These are phyloP conservation scores for Penicillium coffeae DNA, from an alignment of 495 filamentous ascomycete species.

Conservation along the genomic window DNA sequence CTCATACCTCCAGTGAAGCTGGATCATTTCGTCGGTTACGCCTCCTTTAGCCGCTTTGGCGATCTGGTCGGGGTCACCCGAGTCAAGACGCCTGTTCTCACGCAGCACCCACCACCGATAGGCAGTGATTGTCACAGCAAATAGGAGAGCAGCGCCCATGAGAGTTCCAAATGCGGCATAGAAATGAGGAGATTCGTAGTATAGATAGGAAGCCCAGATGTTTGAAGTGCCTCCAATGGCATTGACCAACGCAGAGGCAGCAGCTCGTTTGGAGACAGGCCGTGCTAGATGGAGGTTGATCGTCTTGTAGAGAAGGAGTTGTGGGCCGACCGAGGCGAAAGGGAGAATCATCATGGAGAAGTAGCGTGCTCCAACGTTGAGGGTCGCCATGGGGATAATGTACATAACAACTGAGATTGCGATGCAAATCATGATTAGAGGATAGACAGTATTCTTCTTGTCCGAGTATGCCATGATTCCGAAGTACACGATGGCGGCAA, in stretches of 20 bases:
- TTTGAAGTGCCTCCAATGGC: constrained; percentile 35
- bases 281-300: constrained; percentile 28
- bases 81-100: constrained; percentile 33
- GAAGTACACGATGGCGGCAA: constrained; percentile 24
- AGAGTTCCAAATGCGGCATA: constrained; percentile 34
- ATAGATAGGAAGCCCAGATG: constrained; percentile 39
- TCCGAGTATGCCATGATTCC: constrained; percentile 25
- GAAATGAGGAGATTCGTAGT: constrained; percentile 31
- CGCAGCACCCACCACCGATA: constrained; percentile 35
- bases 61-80: constrained; percentile 26
- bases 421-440: constrained; percentile 19
- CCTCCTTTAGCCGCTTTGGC: constrained; percentile 33
- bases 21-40: constrained; percentile 40
- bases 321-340: constrained; percentile 28
- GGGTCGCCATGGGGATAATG: constrained; percentile 22
- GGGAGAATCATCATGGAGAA: constrained; percentile 29
- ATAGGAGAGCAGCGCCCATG: constrained; percentile 29
- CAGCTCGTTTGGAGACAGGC: constrained; percentile 27
- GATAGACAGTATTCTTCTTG: constrained; percentile 22
- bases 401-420: constrained; percentile 23
- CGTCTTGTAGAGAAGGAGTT: constrained; percentile 28
- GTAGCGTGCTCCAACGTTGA: constrained; percentile 25
- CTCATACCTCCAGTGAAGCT: constrained; percentile 38
- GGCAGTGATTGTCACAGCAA: constrained; percentile 26
- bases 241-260: constrained; percentile 28